phyloP scores from a whole-genome alignment of 2,329 filamentous ascomycete species.

The Lomentospora prolificans region DNA sequence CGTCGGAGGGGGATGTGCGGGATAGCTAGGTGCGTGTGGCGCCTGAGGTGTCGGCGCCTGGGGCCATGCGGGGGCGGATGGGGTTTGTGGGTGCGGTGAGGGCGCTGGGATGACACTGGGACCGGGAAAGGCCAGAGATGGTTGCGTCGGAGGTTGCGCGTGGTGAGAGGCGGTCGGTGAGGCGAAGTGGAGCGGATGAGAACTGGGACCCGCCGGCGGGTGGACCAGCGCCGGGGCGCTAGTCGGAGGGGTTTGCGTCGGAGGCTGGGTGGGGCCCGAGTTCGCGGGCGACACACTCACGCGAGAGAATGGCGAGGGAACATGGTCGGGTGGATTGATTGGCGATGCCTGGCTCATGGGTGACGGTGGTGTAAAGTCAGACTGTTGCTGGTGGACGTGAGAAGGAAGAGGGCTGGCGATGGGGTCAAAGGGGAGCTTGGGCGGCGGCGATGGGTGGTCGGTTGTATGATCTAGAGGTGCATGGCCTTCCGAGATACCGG shows the following conservation, averaged over 20 bases:
- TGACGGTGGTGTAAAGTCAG: slow-evolving; percentile 19
- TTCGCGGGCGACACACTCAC: slow-evolving; percentile 7
- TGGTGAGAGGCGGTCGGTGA: neutral
- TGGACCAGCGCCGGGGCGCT: neutral
- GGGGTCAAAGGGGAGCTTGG: slow-evolving; percentile 15
- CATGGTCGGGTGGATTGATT: slow-evolving; percentile 3
- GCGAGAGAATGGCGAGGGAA: slow-evolving; percentile 9
- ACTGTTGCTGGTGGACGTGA: neutral
- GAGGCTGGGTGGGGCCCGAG: slow-evolving; percentile 13
- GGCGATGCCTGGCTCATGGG: slow-evolving; percentile 20
- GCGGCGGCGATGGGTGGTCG: slow-evolving; percentile 15
- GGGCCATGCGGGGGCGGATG: neutral
- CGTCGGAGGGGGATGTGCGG: neutral
- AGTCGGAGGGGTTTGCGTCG: slow-evolving; percentile 10
- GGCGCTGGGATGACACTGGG: slow-evolving; percentile 7
- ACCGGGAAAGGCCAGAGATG: neutral
- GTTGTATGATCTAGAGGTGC: slow-evolving; percentile 17
- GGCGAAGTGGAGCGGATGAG: slow-evolving; percentile 5
- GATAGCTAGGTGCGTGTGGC: neutral
- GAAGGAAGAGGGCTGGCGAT: neutral
- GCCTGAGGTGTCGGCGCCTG: neutral
- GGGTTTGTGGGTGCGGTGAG: neutral
- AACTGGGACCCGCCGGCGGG: neutral
- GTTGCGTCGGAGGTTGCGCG: slow-evolving; percentile 1
- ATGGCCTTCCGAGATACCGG: slow-evolving; percentile 33